These are phyloP conservation scores for Sarcodon sp. DNA, from an alignment of 768 basidiomycete genomes.

Conservation along the genomic window DNA sequence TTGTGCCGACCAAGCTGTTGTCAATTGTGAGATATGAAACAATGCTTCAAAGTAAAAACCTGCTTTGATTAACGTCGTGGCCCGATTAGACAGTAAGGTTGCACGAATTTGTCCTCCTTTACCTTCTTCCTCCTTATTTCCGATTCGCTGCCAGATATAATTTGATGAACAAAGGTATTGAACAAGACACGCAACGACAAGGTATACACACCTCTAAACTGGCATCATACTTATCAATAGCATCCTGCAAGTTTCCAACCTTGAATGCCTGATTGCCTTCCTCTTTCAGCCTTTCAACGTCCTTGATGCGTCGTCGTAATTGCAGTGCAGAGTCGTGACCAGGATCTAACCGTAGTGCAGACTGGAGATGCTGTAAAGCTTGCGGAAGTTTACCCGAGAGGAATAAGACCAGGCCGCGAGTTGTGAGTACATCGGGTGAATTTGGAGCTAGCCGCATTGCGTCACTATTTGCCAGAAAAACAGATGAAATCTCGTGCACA, in stretches of 20 bases:
- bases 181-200: not conserved
- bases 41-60: not conserved
- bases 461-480: conserved; percentile 33
- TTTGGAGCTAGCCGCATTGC: conserved; percentile 58
- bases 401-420: conserved; percentile 75
- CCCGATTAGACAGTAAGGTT: conserved; percentile 71
- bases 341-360: conserved; percentile 69
- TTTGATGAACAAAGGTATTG: not conserved
- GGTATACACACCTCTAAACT: conserved; percentile 44
- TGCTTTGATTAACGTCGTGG: conserved; percentile 71
- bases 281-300: conserved; percentile 74
- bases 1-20: conserved; percentile 47
- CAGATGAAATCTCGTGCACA: not conserved
- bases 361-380: conserved; percentile 56
- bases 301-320: conserved; percentile 68
- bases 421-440: conserved; percentile 66
- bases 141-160: conserved; percentile 38
- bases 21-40: conserved; percentile 4
- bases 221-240: conserved; percentile 55
- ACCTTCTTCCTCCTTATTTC: conserved; percentile 54
- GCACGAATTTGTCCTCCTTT: conserved; percentile 75
- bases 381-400: conserved; percentile 56
- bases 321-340: conserved; percentile 58
- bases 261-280: conserved; percentile 79
- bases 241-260: conserved; percentile 39